Conservation (phyloP, 2,329 filamentous ascomycete genomes). For the Domatiomyces globalis region DNA sequence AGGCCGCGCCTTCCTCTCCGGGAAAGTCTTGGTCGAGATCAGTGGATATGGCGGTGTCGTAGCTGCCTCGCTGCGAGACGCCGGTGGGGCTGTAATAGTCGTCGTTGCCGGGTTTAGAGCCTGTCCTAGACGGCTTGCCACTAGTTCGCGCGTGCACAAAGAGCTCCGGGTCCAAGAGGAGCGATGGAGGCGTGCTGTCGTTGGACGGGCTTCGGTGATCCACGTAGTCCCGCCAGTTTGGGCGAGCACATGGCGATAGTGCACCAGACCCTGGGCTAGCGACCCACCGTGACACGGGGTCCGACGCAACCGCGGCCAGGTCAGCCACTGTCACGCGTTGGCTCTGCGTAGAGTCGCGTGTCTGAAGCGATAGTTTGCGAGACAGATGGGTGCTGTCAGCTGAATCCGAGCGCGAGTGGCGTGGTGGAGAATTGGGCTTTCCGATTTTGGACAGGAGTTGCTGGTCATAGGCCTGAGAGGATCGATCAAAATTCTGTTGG, state of each 20-base stretch:
- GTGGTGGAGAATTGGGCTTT: constrained; percentile 42
- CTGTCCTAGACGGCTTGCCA: constrained; percentile 33
- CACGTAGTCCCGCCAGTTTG: constrained; percentile 26
- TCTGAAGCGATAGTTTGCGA: constrained; percentile 20
- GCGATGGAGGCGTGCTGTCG: constrained; percentile 28
- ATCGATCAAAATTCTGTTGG: constrained; percentile 41
- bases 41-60: constrained; percentile 45
- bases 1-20: constrained; percentile 25
- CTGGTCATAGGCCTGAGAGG: constrained; percentile 49
- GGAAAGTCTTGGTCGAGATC: constrained; percentile 32
- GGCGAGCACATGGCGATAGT: constrained; percentile 28
- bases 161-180: constrained; percentile 29
- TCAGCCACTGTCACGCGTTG: constrained; percentile 11
- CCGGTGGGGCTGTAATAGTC: constrained; percentile 37
- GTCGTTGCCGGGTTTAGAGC: constrained; percentile 34
- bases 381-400: constrained; percentile 24
- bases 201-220: constrained; percentile 31
- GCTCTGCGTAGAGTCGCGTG: constrained; percentile 7
- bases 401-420: constrained; percentile 24
- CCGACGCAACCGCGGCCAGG: constrained; percentile 7
- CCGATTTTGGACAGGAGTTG: constrained; percentile 49
- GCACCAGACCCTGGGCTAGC: constrained; percentile 28
- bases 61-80: constrained; percentile 45
- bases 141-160: constrained; percentile 21
- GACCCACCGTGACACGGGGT: constrained; percentile 22